A percentile compares a stretch with the other conserved stretches of the same genome.
These are phyloP conservation scores for Paulownia fortunei DNA, from an alignment of 257 asterid species.

Conservation along the genomic window DNA sequence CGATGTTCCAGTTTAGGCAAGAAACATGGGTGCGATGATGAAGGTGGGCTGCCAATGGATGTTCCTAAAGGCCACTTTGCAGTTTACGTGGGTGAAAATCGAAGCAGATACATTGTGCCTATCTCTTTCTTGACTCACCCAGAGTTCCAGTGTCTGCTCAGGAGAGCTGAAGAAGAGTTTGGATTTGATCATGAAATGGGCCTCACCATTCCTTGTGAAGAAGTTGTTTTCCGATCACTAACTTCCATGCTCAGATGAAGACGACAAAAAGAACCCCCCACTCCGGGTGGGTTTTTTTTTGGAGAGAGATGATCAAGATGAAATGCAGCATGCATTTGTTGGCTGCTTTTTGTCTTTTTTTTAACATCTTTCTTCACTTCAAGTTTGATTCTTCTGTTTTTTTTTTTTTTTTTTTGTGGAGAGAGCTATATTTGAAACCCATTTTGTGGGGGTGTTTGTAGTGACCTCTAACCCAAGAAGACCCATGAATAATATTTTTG, in stretches of 20 bases:
- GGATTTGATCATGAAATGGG: constrained; percentile 66
- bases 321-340: constrained; percentile 31
- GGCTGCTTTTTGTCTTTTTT: constrained; percentile 43
- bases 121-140: constrained; percentile 53
- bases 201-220: constrained; percentile 60
- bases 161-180: constrained; percentile 58
- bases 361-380: constrained; percentile 37
- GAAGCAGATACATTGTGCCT: constrained; percentile 56
- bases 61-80: constrained; percentile 61
- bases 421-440: neutral
- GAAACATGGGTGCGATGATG: constrained; percentile 36
- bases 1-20: constrained; percentile 53
- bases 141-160: constrained; percentile 48
- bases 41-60: constrained; percentile 41
- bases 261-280: neutral
- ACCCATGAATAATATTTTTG: constrained; percentile 30
- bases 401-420: neutral
- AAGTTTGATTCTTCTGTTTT: neutral
- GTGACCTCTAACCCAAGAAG: constrained; percentile 30
- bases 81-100: constrained; percentile 51
- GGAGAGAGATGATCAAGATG: constrained; percentile 50
- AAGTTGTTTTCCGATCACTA: constrained; percentile 50
- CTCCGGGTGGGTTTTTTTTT: no score
- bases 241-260: constrained; percentile 45
- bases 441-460: neutral